Conservation (phyloP, 495 filamentous ascomycete species). For the Aspergillus kassunensis region DNA sequence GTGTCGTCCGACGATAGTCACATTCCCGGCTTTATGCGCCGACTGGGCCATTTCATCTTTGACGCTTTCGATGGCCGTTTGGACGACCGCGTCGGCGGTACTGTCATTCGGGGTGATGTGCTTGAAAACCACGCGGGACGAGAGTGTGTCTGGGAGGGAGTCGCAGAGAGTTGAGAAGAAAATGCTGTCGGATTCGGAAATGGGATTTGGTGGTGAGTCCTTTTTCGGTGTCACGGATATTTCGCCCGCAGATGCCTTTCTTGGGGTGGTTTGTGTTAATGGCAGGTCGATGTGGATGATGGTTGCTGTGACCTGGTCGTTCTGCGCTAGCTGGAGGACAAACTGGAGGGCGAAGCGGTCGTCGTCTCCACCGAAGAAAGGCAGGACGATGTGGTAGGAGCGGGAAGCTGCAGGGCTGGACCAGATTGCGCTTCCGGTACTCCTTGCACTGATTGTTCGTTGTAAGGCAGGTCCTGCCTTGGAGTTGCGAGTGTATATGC, state of each 20-base stretch:
- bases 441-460: conserved; percentile 53
- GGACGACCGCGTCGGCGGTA: conserved; percentile 21
- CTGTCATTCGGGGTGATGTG: conserved; percentile 17
- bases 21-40: conserved; percentile 68
- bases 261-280: neutral
- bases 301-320: conserved; percentile 58
- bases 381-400: conserved; percentile 81
- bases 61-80: conserved; percentile 39
- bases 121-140: conserved; percentile 57
- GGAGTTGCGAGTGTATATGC: conserved; percentile 37
- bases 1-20: conserved; percentile 70
- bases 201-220: neutral
- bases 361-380: conserved; percentile 82
- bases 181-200: conserved; percentile 41
- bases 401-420: conserved; percentile 45
- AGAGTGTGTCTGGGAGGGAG: conserved; percentile 54
- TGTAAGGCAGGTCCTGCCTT: conserved; percentile 34
- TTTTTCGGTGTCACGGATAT: neutral
- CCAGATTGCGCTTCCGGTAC: conserved; percentile 51
- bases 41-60: conserved; percentile 58
- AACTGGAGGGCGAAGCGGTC: conserved; percentile 78
- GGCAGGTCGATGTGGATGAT: conserved; percentile 27
- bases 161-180: conserved; percentile 63
- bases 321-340: conserved; percentile 74
- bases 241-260: neutral